A percentile compares a stretch with the other conserved stretches of the same genome.
Conservation (phyloP, 116 monocot genomes). For the Thalassia testudinum region DNA sequence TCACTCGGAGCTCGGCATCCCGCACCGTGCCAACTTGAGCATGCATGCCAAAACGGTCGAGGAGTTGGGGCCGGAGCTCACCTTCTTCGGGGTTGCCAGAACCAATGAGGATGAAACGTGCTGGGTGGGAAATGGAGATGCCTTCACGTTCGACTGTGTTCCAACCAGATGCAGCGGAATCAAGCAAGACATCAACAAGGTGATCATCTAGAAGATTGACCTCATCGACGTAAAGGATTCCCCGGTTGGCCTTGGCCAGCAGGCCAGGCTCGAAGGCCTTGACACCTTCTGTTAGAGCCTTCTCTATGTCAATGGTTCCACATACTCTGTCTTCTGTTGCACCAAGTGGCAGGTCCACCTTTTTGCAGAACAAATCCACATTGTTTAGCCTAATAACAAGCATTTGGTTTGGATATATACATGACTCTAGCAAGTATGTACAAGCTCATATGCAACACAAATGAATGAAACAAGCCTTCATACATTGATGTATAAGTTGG, state of each 20-base stretch:
- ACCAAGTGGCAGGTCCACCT: constrained; percentile 80
- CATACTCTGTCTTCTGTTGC: constrained; percentile 98
- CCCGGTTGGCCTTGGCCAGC: constrained; percentile 94
- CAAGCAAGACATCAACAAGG: constrained; percentile 87
- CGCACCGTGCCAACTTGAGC: constrained; percentile 96
- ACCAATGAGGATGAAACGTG: constrained; percentile 94
- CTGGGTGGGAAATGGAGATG: constrained; percentile 96
- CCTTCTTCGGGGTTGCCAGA: constrained; percentile 99
- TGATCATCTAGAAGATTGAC: constrained; percentile 98
- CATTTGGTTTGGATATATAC: too few species aligned
- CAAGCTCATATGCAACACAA: too few species aligned
- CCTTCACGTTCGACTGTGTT: constrained; percentile 99
- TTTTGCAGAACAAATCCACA: too few species aligned
- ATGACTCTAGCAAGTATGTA: too few species aligned
- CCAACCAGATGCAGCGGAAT: constrained; percentile 98
- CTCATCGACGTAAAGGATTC: constrained; percentile 96
- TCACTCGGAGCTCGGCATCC: constrained; percentile 94
- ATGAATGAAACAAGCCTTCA: too few species aligned
- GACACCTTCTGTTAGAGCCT: constrained; percentile 95
- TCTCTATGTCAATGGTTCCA: constrained; percentile 98
- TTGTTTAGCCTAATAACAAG: too few species aligned
- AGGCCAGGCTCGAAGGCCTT: constrained; percentile 98
- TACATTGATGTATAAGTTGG: too few species aligned
- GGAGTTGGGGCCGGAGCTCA: constrained; percentile 93
- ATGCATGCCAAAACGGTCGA: constrained; percentile 98